Base-by-base conservation (phyloP, 2,329 filamentous ascomycete species). In the Cladosporium phlei region DNA sequence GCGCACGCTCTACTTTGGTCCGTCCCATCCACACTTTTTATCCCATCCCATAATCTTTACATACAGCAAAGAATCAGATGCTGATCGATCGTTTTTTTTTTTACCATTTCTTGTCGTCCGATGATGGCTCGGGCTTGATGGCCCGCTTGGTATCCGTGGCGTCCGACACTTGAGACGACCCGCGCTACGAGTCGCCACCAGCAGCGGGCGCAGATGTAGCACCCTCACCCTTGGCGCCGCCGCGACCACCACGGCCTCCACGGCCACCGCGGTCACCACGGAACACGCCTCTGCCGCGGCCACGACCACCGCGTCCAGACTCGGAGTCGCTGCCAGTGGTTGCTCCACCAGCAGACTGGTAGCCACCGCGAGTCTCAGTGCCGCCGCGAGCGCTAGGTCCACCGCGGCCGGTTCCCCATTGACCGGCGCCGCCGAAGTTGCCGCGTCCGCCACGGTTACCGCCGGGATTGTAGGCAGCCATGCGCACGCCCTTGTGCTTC, bases 351-450 rank as follows among this genome's bases (percentile, higher is more conserved):
- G 59, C 54, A 37, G 59, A 62, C 38, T 63, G 60, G 39, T 64
- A 64, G 24, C 61, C 61, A 27, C 55, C 59, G 37, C 61, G 49
- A 38, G 57, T 52, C 32, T 56, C 59, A 33, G 53, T 56, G 49
- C 87, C 88, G 44, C 82, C 86, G 46, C 85, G 86, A 32, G 53
- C 51, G 28, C 47, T 53, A 25, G 72, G 70, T 38, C 81, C 80
- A 44, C 84, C 80, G 38, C 85, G 77, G 54, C 74, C 73, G 65
- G 78, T 85, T 37, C 82, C 82, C 78, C 78, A 82, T 37, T 69
- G 75, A 21, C 77, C 78, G 21, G 76, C 76, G 50, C 76, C 75
- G 40, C 67, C 69, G 38, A 48, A 48, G 52, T 61, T 52, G 66
- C 73, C 63, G 63, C 67, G 56, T 51, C 62, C 52, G 65, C 73